Conservation (phyloP, 2,329 filamentous ascomycete species). For the Aureobasidium sp. region DNA sequence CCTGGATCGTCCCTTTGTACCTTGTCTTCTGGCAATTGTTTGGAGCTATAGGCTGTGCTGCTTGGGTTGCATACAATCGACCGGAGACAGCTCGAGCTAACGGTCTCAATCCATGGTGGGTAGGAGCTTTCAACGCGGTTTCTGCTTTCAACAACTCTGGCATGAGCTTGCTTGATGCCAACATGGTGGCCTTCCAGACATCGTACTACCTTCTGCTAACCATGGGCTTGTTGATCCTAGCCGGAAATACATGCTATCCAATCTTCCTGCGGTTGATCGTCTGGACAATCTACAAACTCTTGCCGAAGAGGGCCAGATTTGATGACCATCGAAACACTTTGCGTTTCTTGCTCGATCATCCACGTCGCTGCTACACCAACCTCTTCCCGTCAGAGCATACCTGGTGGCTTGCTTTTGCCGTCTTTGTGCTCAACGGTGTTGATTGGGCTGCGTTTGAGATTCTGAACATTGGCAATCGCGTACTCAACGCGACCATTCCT, state of each 20-base stretch:
- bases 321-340: conserved; percentile 40
- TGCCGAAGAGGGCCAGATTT: conserved; percentile 34
- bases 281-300: conserved; percentile 47
- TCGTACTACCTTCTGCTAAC: conserved; percentile 41
- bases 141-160: conserved; percentile 68
- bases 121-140: conserved; percentile 59
- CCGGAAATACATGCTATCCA: conserved; percentile 52
- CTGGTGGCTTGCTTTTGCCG: conserved; percentile 48
- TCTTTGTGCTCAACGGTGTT: conserved; percentile 47
- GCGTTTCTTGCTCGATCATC: conserved; percentile 55
- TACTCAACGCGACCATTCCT: conserved; percentile 39
- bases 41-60: conserved; percentile 52
- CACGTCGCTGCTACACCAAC: conserved; percentile 55
- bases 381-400: conserved; percentile 56
- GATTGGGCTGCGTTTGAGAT: conserved; percentile 48
- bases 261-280: conserved; percentile 52
- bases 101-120: conserved; percentile 60
- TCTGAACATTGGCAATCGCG: conserved; percentile 49
- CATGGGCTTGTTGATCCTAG: conserved; percentile 44
- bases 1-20: conserved; percentile 55
- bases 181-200: conserved; percentile 55
- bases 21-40: conserved; percentile 54
- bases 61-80: conserved; percentile 51
- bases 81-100: conserved; percentile 46
- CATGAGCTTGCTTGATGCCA: conserved; percentile 60